Evolutionary conservation across 306 rosid genomes (phyloP).

Genomic region (Begonia loranthoides): DNA sequence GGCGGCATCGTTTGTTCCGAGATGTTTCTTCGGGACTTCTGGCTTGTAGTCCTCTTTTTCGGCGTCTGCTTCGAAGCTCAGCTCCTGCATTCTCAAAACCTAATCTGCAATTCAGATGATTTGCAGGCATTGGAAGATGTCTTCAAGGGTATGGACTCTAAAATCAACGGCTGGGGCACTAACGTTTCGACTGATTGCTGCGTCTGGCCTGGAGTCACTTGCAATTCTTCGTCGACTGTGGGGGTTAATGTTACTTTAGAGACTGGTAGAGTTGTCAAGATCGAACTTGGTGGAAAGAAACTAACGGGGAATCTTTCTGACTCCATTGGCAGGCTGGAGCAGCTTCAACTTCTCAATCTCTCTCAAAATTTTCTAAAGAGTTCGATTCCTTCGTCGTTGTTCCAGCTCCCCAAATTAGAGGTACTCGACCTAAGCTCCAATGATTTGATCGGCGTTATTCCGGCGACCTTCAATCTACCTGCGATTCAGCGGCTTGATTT

Average conservation of each 20-base stretch:
- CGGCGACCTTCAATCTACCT: constrained; percentile 3
- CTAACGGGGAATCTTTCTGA: constrained; percentile 45
- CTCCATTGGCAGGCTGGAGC: constrained; percentile 39
- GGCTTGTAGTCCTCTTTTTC: no score
- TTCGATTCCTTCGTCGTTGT: constrained; percentile 4
- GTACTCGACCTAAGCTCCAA: constrained; percentile 17
- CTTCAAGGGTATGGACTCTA: constrained; percentile 28
- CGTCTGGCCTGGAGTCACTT: constrained; percentile 54
- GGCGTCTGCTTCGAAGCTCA: no score
- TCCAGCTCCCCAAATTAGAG: constrained; percentile 10
- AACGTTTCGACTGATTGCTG: constrained; percentile 29
- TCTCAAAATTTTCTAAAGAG: constrained; percentile 25
- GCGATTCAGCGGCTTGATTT: constrained; percentile 34
- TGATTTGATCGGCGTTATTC: constrained; percentile 1
- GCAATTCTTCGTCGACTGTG: constrained; percentile 19
- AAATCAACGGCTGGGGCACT: constrained; percentile 7
- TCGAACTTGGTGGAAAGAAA: constrained; percentile 35
- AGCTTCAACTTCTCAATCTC: constrained; percentile 43
- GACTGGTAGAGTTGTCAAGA: constrained; percentile 37
- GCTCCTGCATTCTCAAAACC: neutral
- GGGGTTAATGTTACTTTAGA: constrained; percentile 15
- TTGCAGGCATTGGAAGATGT: constrained; percentile 42
- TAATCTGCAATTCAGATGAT: constrained; percentile 41
- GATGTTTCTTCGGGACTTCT: no score
- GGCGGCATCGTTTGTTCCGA: no score